Conservation (phyloP, 768 basidiomycete species). For the Crucibulum laeve region DNA sequence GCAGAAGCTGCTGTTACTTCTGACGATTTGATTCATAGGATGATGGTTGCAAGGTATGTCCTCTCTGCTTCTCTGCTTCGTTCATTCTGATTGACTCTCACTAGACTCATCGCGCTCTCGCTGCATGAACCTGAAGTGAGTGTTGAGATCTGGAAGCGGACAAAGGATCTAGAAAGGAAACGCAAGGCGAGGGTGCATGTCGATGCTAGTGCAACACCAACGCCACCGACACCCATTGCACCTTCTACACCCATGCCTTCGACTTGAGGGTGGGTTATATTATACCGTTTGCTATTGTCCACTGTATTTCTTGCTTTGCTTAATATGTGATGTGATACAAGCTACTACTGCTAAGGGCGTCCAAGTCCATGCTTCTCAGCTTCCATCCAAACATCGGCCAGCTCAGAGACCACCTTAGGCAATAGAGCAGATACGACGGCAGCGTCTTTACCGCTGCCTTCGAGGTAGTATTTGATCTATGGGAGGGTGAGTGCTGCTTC, state of each 20-base stretch:
- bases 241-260: too few relatives aligned
- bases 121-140: conserved; percentile 52
- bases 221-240: too few relatives aligned
- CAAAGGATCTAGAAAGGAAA: conserved; percentile 54
- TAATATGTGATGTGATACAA: background rate
- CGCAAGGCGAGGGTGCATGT: conserved; percentile 25
- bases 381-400: conserved; percentile 68
- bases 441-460: conserved; percentile 61
- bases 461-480: conserved; percentile 88
- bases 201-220: too few relatives aligned
- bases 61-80: conserved; percentile 1
- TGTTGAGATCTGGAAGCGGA: conserved; percentile 55
- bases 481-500: background rate
- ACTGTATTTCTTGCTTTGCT: background rate
- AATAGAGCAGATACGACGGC: conserved; percentile 45
- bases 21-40: conserved; percentile 63
- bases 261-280: too few relatives aligned
- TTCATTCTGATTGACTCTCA: conserved; percentile 6
- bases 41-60: conserved; percentile 63
- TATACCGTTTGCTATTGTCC: too few relatives aligned
- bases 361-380: conserved; percentile 35
- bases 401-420: conserved; percentile 51
- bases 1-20: conserved; percentile 36
- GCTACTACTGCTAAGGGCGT: conserved; percentile 6
- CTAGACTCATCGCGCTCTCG: conserved; percentile 61